phyloP scores from a whole-genome alignment of 352 stramenopile genomes.

The Pseudoperonospora humuli region DNA sequence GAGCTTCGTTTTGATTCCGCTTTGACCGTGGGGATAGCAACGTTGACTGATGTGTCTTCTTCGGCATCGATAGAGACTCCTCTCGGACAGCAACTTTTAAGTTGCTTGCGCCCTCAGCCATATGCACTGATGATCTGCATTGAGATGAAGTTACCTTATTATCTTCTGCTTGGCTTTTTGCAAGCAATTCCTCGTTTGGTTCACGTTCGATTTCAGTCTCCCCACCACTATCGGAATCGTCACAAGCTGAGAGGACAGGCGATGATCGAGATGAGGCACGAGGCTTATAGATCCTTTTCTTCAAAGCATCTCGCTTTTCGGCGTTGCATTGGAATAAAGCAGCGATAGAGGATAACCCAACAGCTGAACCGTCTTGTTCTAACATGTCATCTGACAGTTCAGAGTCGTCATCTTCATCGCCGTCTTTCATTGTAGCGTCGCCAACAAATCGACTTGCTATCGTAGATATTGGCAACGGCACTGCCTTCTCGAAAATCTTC shows the following conservation, averaged over 20 bases:
- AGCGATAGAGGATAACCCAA: conserved; percentile 44
- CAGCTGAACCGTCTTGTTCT: conserved; percentile 45
- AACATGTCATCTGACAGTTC: conserved; percentile 69
- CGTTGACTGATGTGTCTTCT: conserved; percentile 5
- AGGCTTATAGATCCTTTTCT: conserved; percentile 42
- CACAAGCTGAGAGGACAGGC: conserved; percentile 17
- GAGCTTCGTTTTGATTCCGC: conserved; percentile 3
- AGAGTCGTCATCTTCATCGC: conserved; percentile 36
- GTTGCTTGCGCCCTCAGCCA: conserved; percentile 15
- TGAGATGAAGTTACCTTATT: not conserved
- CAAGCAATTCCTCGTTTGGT: conserved; percentile 26
- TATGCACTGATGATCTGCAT: not conserved
- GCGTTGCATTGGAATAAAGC: conserved; percentile 36
- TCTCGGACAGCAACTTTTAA: conserved; percentile 2
- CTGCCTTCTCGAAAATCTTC: conserved; percentile 45
- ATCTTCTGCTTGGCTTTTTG: conserved; percentile 1
- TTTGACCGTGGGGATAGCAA: conserved; percentile 7
- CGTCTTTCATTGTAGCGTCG: conserved; percentile 4
- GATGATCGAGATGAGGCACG: conserved; percentile 26
- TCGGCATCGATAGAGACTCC: conserved; percentile 18
- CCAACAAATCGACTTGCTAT: conserved; percentile 1
- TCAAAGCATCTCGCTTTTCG: conserved; percentile 7
- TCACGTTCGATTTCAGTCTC: conserved; percentile 63
- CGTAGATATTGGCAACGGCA: conserved; percentile 18
- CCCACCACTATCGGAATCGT: conserved; percentile 38